phyloP scores from a whole-genome alignment of 1,284 basidiomycete genomes.

The Exobasidium cylindrosporum region DNA sequence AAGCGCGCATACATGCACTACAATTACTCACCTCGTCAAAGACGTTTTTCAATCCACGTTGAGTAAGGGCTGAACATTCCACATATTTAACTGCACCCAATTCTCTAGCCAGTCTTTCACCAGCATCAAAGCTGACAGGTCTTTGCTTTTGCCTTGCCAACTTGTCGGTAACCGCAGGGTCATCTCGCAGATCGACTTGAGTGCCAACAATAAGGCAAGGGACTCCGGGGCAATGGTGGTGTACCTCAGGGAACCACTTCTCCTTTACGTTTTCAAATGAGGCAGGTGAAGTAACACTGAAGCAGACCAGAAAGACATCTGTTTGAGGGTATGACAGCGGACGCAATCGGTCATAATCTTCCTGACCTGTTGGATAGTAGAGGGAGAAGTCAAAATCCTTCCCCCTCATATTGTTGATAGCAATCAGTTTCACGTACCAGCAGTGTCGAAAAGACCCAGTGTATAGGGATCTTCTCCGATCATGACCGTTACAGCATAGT shows the following conservation, averaged over 20 bases:
- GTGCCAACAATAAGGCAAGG: constrained; percentile 98
- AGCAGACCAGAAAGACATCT: constrained; percentile 98
- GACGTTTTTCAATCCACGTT: constrained; percentile 99
- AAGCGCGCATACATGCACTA: neutral
- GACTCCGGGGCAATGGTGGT: constrained; percentile 99
- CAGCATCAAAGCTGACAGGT: constrained; percentile 81
- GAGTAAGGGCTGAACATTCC: constrained; percentile 96
- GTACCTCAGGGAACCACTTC: constrained; percentile 99
- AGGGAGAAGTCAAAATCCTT: no score
- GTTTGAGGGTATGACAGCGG: constrained; percentile 99
- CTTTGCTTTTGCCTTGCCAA: constrained; percentile 91
- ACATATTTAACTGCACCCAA: constrained; percentile 98
- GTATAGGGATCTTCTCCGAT: constrained; percentile 99
- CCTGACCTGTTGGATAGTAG: constrained; percentile 69
- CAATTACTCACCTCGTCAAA: constrained; percentile 73
- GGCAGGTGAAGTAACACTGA: constrained; percentile 95
- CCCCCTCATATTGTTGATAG: no score
- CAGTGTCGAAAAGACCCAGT: constrained; percentile 95
- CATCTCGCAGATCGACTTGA: constrained; percentile 94
- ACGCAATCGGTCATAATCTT: constrained; percentile 98
- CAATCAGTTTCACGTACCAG: no score
- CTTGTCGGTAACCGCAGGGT: constrained; percentile 88
- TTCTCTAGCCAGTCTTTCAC: constrained; percentile 89
- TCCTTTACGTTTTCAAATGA: constrained; percentile 99
- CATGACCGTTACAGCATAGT: constrained; percentile 99